Conservation (phyloP, 1,139 yeast genomes). For the Lodderomyces margitis region DNA sequence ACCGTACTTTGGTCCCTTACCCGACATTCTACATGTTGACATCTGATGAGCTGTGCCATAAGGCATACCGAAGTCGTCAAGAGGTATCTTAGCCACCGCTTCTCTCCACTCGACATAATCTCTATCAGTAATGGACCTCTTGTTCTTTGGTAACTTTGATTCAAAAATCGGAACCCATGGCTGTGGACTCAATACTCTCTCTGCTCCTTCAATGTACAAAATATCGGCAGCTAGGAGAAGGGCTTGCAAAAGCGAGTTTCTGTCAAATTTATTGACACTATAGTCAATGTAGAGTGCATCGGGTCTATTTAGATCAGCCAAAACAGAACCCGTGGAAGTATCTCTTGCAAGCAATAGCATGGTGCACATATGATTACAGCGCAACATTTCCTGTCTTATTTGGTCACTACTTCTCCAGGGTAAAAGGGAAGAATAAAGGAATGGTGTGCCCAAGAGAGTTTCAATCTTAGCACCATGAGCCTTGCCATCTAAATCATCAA, state of each 20-base stretch:
- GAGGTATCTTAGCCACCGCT: conserved; percentile 24
- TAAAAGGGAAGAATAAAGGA: conserved; percentile 32
- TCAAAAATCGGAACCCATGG: conserved; percentile 39
- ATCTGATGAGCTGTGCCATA: conserved; percentile 63
- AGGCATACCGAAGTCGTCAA: conserved; percentile 29
- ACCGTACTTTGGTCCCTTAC: conserved; percentile 46
- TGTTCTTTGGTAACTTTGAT: conserved; percentile 38
- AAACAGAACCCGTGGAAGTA: conserved; percentile 42
- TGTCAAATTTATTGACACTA: conserved; percentile 40
- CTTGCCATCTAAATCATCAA: conserved; percentile 53
- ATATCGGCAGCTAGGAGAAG: conserved; percentile 45
- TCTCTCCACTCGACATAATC: conserved; percentile 50
- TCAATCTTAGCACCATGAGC: conserved; percentile 60
- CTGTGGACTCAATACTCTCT: conserved; percentile 42
- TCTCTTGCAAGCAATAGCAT: conserved; percentile 54
- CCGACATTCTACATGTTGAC: conserved; percentile 56
- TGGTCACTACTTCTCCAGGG: conserved; percentile 47
- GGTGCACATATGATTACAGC: conserved; percentile 40
- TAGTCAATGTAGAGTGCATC: conserved; percentile 41
- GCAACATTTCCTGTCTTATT: conserved; percentile 33
- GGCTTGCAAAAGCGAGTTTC: conserved; percentile 41
- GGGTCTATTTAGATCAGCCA: conserved; percentile 35
- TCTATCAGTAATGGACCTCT: conserved; percentile 40
- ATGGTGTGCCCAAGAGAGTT: conserved; percentile 49
- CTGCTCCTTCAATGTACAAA: conserved; percentile 52